Conservation (phyloP, 23 red algal species). For the Gracilaria gracilis region DNA sequence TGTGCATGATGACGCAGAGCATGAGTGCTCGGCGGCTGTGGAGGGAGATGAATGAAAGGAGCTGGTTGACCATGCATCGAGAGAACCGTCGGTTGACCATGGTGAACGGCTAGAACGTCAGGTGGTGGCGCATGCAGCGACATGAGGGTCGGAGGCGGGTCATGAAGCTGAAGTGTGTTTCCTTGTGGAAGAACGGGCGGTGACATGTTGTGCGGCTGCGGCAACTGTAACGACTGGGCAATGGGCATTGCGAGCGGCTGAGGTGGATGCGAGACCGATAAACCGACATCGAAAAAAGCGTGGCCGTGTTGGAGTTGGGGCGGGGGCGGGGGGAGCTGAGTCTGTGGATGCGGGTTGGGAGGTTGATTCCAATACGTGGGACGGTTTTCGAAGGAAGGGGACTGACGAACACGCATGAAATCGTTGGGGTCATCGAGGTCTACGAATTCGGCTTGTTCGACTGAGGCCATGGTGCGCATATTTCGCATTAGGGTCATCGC, state of each 20-base stretch:
- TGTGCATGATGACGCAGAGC: background rate
- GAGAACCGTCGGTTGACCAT: background rate
- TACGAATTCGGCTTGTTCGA: slow-evolving; percentile 43
- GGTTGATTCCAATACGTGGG: background rate
- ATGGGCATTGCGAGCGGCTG: background rate
- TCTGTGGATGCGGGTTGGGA: background rate
- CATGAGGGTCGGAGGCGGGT: background rate
- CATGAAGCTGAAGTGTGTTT: slow-evolving; percentile 9
- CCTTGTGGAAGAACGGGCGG: slow-evolving; percentile 8
- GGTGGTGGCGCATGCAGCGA: background rate
- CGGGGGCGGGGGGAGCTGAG: background rate
- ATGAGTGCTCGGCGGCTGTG: background rate
- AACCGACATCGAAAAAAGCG: background rate
- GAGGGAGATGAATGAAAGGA: slow-evolving; percentile 17
- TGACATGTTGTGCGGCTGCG: slow-evolving; percentile 14
- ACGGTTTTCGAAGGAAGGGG: slow-evolving; percentile 5
- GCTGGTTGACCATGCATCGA: slow-evolving; percentile 20
- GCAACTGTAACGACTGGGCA: slow-evolving; percentile 6
- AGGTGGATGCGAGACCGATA: background rate
- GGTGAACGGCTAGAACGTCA: slow-evolving; percentile 12
- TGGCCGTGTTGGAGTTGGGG: slow-evolving; percentile 10
- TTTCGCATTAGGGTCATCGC: slow-evolving; percentile 1
- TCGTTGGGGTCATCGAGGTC: slow-evolving; percentile 49
- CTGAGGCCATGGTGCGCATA: slow-evolving; percentile 3
- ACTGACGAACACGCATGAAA: background rate